Base-by-base conservation (phyloP, 495 filamentous ascomycete genomes). In the Diplogelasinospora grovesii region DNA sequence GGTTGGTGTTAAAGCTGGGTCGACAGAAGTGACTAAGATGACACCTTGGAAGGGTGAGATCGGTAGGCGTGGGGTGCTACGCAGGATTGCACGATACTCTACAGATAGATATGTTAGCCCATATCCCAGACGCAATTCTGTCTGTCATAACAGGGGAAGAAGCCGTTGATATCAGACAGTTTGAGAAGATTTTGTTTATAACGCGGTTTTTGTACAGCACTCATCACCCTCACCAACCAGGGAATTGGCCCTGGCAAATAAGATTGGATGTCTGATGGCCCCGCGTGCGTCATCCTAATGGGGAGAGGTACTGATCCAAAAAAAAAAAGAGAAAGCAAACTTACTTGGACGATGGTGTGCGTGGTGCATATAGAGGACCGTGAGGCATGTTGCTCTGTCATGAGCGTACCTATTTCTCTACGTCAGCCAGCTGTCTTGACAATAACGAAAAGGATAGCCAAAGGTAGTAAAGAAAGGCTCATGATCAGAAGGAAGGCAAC, bases 281-380 rank as follows among this genome's bases (percentile, higher is more conserved):
- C 68, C 69, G 68, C 68, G 68, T 63, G 59, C 63, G 66, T 73
- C 69, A 71, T 73, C 69, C 71, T 66, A 49, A 46, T 48, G 41
- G 46, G n/a, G 21, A 16, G 20, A 41, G 11, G 24, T 31, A 38
- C 20, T 2, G 44, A 22, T 8, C 15, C 33, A 22, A 28, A 1
- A 34, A 35, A 24, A 40, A 29, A 26, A 30, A 13, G 15, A 3
- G 10, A 19, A 30, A 33, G 21, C 7, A 31, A 18, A 39, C 37
- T 39, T 30, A 39, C 37, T n/a, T 10, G 22, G 14, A 22, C 9
- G 8, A 26, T 11, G 10, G 21, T 39, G n/a, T 22, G 26, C 25
- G 25, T 13, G 26, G 24, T 13, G 20, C 23, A 19, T 5, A 16
- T 16, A 7, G 10, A 1, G 7, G 30, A 33, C 30, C 21, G 13